These are phyloP conservation scores for Adenanthera pavonina DNA, from an alignment of 306 rosid species.

Conservation along the genomic window DNA sequence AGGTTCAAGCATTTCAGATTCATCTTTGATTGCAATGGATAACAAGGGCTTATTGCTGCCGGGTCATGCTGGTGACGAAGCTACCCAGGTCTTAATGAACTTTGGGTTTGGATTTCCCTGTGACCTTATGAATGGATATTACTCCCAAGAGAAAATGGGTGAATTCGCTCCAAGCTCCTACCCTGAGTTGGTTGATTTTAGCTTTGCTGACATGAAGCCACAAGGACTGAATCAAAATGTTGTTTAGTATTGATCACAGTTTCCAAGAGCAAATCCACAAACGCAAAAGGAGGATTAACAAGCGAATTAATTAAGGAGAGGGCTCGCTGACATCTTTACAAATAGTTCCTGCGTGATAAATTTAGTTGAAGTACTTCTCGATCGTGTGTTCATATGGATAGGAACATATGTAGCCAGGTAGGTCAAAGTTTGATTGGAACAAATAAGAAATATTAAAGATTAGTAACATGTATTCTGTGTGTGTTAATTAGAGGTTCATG, in stretches of 20 bases:
- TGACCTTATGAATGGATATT: constrained; percentile 46
- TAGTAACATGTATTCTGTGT: not conserved
- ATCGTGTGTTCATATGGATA: not conserved
- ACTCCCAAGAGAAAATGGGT: constrained; percentile 45
- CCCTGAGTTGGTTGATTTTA: constrained; percentile 56
- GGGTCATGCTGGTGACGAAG: constrained; percentile 41
- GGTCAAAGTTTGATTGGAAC: constrained; percentile 25
- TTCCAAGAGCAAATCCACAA: constrained; percentile 11
- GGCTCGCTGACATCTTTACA: constrained; percentile 14
- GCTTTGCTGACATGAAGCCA: constrained; percentile 46
- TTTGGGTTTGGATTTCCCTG: constrained; percentile 56
- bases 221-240: constrained; percentile 43
- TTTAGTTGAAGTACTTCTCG: not conserved
- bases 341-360: not conserved
- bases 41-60: constrained; percentile 37
- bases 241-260: constrained; percentile 20
- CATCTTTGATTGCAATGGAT: constrained; percentile 44
- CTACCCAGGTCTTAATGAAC: constrained; percentile 48
- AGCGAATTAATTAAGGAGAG: not conserved
- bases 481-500: constrained; percentile 11
- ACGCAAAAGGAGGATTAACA: not conserved
- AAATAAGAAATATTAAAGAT: not conserved
- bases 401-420: not conserved
- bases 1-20: constrained; percentile 52
- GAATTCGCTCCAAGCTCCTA: constrained; percentile 43